A percentile compares a stretch with the other conserved stretches of the same genome.
Evolutionary conservation across 352 stramenopile genomes (phyloP).

Genomic region (Discostella stelligera): DNA sequence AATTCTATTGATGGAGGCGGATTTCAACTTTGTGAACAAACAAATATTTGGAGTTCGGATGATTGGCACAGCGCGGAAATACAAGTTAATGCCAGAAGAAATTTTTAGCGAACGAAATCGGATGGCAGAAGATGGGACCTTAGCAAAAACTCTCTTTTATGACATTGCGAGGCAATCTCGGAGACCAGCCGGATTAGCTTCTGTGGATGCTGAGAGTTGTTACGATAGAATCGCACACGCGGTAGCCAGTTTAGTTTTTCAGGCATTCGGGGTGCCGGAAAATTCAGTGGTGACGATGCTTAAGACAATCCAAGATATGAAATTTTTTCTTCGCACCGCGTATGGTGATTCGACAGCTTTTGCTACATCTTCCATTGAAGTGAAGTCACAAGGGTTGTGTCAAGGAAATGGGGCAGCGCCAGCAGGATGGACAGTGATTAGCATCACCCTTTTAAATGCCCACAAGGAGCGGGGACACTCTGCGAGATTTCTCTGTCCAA

Average conservation of each 20-base stretch:
- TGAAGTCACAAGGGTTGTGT: not conserved
- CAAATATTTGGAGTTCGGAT: too few relatives aligned
- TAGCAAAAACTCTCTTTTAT: too few relatives aligned
- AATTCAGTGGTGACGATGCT: conserved; percentile 6
- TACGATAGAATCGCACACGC: conserved; percentile 26
- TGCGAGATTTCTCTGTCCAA: conserved; percentile 8
- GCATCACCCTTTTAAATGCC: conserved; percentile 5
- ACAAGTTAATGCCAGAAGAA: too few relatives aligned
- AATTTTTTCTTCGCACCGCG: too few relatives aligned
- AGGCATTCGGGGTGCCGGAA: conserved; percentile 6
- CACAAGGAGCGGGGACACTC: conserved; percentile 1
- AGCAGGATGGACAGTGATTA: too few relatives aligned
- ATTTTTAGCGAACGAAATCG: too few relatives aligned
- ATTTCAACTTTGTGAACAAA: too few relatives aligned
- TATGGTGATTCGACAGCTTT: too few relatives aligned
- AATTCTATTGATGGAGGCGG: too few relatives aligned
- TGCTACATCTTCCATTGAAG: not conserved
- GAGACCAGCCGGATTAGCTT: not conserved
- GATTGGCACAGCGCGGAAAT: too few relatives aligned
- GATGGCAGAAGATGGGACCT: too few relatives aligned
- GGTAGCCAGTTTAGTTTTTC: conserved; percentile 13
- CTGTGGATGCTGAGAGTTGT: conserved; percentile 18
- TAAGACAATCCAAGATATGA: conserved; percentile 16
- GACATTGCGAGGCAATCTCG: not conserved
- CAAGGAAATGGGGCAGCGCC: conserved; percentile 12